phyloP scores from a whole-genome alignment of 345 rosid species.

The Eucalyptus paniculata region DNA sequence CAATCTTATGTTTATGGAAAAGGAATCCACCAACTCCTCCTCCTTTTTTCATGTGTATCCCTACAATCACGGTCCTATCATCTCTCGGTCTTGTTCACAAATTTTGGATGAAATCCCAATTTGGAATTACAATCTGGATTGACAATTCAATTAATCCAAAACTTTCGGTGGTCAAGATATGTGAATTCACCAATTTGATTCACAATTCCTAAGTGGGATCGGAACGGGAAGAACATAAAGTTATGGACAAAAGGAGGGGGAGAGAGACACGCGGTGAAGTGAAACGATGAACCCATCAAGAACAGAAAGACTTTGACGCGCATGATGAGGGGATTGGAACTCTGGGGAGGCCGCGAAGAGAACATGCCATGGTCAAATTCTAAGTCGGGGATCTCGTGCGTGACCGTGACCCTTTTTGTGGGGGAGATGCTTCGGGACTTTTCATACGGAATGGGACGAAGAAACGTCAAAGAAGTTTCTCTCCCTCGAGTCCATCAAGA shows the following conservation, averaged over 20 bases:
- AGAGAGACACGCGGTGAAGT: neutral
- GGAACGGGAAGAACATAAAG: neutral
- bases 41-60: no score
- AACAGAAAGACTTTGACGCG: neutral
- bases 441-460: neutral
- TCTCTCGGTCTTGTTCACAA: neutral
- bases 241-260: neutral
- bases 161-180: rapidly evolving
- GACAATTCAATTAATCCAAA: neutral
- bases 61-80: neutral
- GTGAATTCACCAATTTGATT: neutral
- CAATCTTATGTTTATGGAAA: no score
- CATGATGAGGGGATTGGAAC: neutral
- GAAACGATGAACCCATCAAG: neutral
- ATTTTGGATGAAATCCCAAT: neutral
- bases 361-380: neutral
- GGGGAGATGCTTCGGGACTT: neutral
- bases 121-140: no score
- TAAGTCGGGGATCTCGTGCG: rapidly evolving
- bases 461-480: neutral
- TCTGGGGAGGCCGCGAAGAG: neutral
- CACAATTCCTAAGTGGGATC: neutral
- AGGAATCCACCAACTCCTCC: no score
- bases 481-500: neutral
- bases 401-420: neutral